phyloP scores from a whole-genome alignment of 2,329 filamentous ascomycete species.

The Rosellinia necatrix region DNA sequence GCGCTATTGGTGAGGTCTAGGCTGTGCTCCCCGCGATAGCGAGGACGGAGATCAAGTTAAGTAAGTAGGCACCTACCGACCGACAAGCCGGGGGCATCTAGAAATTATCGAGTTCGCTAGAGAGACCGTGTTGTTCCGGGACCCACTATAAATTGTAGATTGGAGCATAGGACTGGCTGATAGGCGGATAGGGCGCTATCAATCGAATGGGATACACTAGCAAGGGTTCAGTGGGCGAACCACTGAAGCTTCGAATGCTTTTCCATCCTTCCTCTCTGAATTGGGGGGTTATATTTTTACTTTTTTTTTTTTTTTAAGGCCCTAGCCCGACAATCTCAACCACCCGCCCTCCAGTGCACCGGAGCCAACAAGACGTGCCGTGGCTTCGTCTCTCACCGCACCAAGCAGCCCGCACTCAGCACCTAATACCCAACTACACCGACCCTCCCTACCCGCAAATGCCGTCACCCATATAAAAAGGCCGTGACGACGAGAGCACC shows the following conservation, averaged over 20 bases:
- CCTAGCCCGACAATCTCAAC: too few species aligned
- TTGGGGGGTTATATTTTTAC: too few species aligned
- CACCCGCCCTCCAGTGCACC: background rate
- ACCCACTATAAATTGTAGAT: slow-evolving; percentile 23
- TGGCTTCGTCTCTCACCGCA: background rate
- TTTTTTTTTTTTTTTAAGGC: slow-evolving; percentile 9
- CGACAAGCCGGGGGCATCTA: too few species aligned
- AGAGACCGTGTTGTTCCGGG: slow-evolving; percentile 15
- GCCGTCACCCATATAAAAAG: slow-evolving; percentile 30
- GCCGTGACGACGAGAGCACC: slow-evolving; percentile 42
- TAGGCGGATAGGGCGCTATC: too few species aligned
- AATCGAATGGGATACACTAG: background rate
- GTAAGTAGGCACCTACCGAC: too few species aligned
- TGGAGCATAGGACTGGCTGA: slow-evolving; percentile 14
- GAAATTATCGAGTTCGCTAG: slow-evolving; percentile 21
- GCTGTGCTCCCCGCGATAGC: too few species aligned
- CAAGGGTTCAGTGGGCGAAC: slow-evolving; percentile 13
- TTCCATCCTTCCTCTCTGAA: background rate
- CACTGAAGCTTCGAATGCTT: background rate
- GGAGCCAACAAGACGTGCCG: background rate
- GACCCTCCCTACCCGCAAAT: slow-evolving; percentile 5
- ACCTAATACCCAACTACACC: background rate
- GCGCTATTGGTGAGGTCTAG: background rate
- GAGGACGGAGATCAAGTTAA: too few species aligned
- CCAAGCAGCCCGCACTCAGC: too few species aligned